These are phyloP conservation scores for Nepenthes mirabilis DNA, from an alignment of 148 eudicot genomes.

Conservation along the genomic window DNA sequence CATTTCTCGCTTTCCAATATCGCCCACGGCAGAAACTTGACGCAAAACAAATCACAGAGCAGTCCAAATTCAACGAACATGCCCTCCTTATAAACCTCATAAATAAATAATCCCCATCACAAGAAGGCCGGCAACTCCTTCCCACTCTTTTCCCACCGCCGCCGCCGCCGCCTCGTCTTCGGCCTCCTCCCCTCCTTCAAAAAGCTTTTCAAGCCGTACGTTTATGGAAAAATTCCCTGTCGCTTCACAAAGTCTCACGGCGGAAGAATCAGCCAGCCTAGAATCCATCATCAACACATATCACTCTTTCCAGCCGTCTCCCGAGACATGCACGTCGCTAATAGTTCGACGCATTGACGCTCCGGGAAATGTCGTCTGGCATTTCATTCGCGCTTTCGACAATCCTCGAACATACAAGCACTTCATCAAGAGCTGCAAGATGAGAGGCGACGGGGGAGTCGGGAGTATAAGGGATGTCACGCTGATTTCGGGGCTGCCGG, in stretches of 20 bases:
- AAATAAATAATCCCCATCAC: conserved; percentile 17
- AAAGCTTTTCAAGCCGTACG: conserved; percentile 3
- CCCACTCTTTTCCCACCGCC: background rate
- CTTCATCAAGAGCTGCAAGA: conserved; percentile 53
- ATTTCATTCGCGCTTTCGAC: conserved; percentile 47
- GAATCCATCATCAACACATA: conserved; percentile 20
- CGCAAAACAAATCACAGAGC: background rate
- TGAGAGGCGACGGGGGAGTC: conserved; percentile 25
- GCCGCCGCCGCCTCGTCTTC: conserved; percentile 7
- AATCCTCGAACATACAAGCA: conserved; percentile 61
- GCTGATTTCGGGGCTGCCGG: conserved; percentile 63
- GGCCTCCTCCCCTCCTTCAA: background rate
- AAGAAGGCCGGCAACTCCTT: conserved; percentile 5
- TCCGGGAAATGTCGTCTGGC: conserved; percentile 39
- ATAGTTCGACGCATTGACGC: conserved; percentile 47
- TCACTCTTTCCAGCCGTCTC: conserved; percentile 25
- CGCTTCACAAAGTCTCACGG: conserved; percentile 21
- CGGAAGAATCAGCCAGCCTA: conserved; percentile 29
- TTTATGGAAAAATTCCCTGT: conserved; percentile 10
- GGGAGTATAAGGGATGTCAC: conserved; percentile 43
- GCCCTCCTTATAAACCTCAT: conserved; percentile 7
- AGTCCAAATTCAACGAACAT: background rate
- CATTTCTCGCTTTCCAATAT: conserved; percentile 1
- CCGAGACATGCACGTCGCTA: conserved; percentile 46
- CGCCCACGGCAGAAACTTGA: background rate